Conservation (phyloP, 2,329 filamentous ascomycete species). For the Aphanoascus verrucosus region DNA sequence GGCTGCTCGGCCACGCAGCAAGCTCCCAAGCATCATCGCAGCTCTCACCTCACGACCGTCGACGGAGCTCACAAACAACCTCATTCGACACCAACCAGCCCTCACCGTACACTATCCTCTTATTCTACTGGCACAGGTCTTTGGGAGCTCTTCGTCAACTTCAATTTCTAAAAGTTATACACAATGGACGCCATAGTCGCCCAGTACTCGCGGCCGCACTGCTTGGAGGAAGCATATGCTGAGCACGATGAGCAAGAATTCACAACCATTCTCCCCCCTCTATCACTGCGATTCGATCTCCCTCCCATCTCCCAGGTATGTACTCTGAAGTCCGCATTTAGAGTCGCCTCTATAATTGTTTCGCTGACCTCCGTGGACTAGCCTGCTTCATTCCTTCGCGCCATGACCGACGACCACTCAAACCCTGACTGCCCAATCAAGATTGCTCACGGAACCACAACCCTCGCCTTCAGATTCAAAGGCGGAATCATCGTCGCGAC, state of each 20-base stretch:
- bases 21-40: neutral
- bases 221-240: slow-evolving; percentile 60
- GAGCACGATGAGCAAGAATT: slow-evolving; percentile 66
- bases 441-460: slow-evolving; percentile 97
- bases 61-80: neutral
- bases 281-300: slow-evolving; percentile 89
- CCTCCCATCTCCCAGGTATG: slow-evolving; percentile 79
- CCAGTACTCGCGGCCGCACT: slow-evolving; percentile 72
- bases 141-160: neutral
- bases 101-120: neutral
- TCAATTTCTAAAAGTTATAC: neutral
- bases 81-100: neutral
- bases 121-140: neutral
- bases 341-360: slow-evolving; percentile 13
- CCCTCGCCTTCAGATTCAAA: slow-evolving; percentile 94
- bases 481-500: slow-evolving; percentile 97
- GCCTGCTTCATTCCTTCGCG: slow-evolving; percentile 89
- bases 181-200: slow-evolving; percentile 86
- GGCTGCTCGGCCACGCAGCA: slow-evolving; percentile 1
- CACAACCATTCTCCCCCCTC: slow-evolving; percentile 57
- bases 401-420: slow-evolving; percentile 91
- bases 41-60: neutral
- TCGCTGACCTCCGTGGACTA: slow-evolving; percentile 31
- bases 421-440: slow-evolving; percentile 98
- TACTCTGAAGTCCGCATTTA: neutral